Evolutionary conservation across 208 protist species (phyloP).

Genomic region (Trypanosoma grayi): DNA sequence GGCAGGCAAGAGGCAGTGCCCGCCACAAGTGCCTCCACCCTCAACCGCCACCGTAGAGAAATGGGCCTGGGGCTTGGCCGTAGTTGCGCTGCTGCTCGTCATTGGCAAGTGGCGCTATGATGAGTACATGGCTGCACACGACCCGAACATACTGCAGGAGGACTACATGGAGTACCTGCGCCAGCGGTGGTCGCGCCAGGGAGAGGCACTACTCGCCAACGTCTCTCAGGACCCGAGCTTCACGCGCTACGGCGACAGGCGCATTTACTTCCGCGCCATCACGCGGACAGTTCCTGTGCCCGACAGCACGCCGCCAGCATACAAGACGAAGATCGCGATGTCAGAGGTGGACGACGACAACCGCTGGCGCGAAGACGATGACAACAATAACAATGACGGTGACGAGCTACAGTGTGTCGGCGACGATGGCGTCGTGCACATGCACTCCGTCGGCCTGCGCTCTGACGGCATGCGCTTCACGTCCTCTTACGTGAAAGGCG

Average conservation of each 20-base stretch:
- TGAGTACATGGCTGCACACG: background rate
- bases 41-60: background rate
- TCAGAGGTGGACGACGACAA: conserved; percentile 16
- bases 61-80: background rate
- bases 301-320: background rate
- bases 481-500: conserved; percentile 2
- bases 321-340: conserved; percentile 15
- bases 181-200: conserved; percentile 4
- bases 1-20: background rate
- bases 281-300: conserved; percentile 24
- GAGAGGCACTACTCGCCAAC: conserved; percentile 25
- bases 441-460: conserved; percentile 13
- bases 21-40: background rate
- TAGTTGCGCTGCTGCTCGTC: conserved; percentile 4
- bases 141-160: background rate
- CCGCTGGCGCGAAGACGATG: conserved; percentile 17
- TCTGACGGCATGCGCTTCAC: conserved; percentile 19
- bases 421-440: background rate
- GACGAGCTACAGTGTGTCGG: conserved; percentile 10
- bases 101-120: conserved; percentile 1
- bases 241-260: conserved; percentile 23
- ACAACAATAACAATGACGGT: background rate
- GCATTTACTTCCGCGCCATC: conserved; percentile 37
- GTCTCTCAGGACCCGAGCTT: conserved; percentile 28
- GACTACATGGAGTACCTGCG: conserved; percentile 1